A percentile compares a stretch with the other conserved stretches of the same genome.
phyloP scores from a whole-genome alignment of 2,329 filamentous ascomycete genomes.

The Colletotrichum chlorophyti region DNA sequence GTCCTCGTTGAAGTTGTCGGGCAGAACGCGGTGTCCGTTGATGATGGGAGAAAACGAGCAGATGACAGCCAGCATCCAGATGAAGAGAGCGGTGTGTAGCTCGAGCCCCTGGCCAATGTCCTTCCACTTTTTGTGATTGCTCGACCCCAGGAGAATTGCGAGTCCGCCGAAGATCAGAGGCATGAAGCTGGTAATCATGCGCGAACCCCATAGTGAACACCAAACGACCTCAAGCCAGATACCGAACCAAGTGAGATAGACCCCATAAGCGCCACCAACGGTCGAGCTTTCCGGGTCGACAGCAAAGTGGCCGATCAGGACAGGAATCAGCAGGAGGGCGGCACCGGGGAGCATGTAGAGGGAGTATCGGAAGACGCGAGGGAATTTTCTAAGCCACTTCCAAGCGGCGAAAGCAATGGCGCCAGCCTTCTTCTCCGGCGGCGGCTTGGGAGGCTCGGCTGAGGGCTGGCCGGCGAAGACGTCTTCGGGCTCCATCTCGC shows the following conservation, averaged over 20 bases:
- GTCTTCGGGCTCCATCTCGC: slow-evolving; percentile 49
- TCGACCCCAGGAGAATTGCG: slow-evolving; percentile 78
- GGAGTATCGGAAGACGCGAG: slow-evolving; percentile 55
- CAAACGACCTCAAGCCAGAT: slow-evolving; percentile 96
- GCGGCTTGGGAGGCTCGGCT: slow-evolving; percentile 18
- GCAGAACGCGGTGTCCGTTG: slow-evolving; percentile 59
- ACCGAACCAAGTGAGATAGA: slow-evolving; percentile 86
- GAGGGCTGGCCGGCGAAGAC: slow-evolving; percentile 46
- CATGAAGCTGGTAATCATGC: slow-evolving; percentile 59
- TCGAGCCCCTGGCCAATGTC: slow-evolving; percentile 88
- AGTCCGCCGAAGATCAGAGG: slow-evolving; percentile 55
- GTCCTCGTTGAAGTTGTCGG: slow-evolving; percentile 45
- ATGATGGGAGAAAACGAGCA: slow-evolving; percentile 87
- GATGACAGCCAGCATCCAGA: slow-evolving; percentile 89
- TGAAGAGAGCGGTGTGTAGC: slow-evolving; percentile 83
- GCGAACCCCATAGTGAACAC: slow-evolving; percentile 84
- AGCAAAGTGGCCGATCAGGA: slow-evolving; percentile 51
- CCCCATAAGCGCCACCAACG: slow-evolving; percentile 72
- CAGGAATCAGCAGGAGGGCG: slow-evolving; percentile 51
- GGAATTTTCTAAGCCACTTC: slow-evolving; percentile 54
- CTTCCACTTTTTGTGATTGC: slow-evolving; percentile 91
- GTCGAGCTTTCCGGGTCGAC: slow-evolving; percentile 48
- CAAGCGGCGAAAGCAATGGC: slow-evolving; percentile 44
- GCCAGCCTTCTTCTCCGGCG: slow-evolving; percentile 30
- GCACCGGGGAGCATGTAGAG: slow-evolving; percentile 56